Conservation (phyloP, 495 filamentous ascomycete genomes). For the Tuber aestivum region DNA sequence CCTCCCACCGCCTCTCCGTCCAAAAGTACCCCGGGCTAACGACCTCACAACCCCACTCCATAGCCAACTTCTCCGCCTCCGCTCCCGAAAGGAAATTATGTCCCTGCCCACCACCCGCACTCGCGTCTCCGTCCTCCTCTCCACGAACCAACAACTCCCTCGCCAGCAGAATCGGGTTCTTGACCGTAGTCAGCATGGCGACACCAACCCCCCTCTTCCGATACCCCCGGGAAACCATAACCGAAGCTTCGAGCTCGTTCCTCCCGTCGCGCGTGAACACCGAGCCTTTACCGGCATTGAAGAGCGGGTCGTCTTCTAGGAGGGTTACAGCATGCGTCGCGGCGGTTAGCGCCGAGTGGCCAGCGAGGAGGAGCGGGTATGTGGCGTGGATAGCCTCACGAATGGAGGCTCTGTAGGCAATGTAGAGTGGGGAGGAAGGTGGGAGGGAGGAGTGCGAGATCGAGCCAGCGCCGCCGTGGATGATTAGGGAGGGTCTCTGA, state of each 20-base stretch:
- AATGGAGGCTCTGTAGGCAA: constrained; percentile 31
- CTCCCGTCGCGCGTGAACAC: constrained; percentile 77
- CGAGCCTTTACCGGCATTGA: constrained; percentile 79
- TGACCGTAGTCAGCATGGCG: constrained; percentile 63
- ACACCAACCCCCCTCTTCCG: constrained; percentile 73
- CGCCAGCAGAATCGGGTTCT: constrained; percentile 74
- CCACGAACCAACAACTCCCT: constrained; percentile 63
- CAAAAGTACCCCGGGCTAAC: constrained; percentile 69
- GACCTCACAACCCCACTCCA: constrained; percentile 61
- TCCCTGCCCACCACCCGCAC: constrained; percentile 45
- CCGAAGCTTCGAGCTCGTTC: constrained; percentile 82
- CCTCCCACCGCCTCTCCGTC: constrained; percentile 73
- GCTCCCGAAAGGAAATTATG: constrained; percentile 64
- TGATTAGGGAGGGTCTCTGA: constrained; percentile 51
- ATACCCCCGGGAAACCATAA: constrained; percentile 73
- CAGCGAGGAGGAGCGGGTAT: constrained; percentile 45
- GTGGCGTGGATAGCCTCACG: constrained; percentile 48
- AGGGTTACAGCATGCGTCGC: constrained; percentile 68
- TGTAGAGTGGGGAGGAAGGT: constrained; percentile 43
- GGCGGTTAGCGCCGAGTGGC: constrained; percentile 59
- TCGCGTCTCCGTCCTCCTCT: constrained; percentile 44
- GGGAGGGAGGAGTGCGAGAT: constrained; percentile 64
- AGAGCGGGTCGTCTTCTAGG: constrained; percentile 75
- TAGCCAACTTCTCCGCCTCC: constrained; percentile 61
- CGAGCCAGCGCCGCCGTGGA: constrained; percentile 85